Evolutionary conservation across 352 stramenopile species (phyloP).

Genomic region (Poterioochromonas sp.): DNA sequence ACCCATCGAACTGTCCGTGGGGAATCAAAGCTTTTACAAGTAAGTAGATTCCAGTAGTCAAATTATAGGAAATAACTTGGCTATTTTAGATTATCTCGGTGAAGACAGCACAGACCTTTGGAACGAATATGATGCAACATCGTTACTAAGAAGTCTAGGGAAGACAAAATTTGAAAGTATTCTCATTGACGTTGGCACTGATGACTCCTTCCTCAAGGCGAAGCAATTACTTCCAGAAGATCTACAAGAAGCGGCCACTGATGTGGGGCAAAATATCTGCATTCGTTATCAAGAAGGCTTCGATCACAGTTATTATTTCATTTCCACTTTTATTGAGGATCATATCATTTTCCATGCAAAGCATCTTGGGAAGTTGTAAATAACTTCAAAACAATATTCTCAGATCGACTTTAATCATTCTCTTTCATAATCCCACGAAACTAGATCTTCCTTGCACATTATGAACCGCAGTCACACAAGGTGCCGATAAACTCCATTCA

Average conservation of each 20-base stretch:
- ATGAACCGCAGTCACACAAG: neutral
- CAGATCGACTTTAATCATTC: constrained; percentile 34
- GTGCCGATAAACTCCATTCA: neutral
- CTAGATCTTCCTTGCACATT: neutral
- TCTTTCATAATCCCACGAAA: neutral
- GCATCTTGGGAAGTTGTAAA: too few relatives aligned
- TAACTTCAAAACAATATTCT: too few relatives aligned
- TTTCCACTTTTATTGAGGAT: constrained; percentile 86
- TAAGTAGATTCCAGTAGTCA: constrained; percentile 24
- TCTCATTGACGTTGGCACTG: constrained; percentile 73
- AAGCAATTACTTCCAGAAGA: constrained; percentile 79
- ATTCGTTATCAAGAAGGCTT: constrained; percentile 68
- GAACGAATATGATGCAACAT: constrained; percentile 29
- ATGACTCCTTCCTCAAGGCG: constrained; percentile 71
- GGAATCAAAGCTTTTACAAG: constrained; percentile 92
- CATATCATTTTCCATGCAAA: constrained; percentile 83
- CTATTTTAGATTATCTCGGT: neutral
- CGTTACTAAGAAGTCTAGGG: constrained; percentile 26
- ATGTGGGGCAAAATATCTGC: constrained; percentile 45
- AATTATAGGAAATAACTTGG: neutral
- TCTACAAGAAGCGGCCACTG: constrained; percentile 54
- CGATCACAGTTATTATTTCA: constrained; percentile 96
- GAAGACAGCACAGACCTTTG: constrained; percentile 32
- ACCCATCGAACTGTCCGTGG: constrained; percentile 91
- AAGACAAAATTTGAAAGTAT: constrained; percentile 52